Evolutionary conservation across 1,139 yeast genomes (phyloP).

Genomic region (Yamadazyma dendronema): DNA sequence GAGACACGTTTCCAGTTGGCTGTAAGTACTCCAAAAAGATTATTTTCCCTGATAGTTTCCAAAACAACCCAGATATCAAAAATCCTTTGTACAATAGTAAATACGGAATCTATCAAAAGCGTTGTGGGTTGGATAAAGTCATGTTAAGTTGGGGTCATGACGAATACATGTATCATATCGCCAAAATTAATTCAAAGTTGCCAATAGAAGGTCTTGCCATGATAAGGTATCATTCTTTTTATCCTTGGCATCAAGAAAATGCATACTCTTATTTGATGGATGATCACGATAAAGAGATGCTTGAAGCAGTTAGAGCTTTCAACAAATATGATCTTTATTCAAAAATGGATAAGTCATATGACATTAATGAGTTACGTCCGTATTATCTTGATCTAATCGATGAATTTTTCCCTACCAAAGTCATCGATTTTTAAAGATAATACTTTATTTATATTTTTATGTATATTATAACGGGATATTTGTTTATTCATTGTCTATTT

Average conservation of each 20-base stretch:
- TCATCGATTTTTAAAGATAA: slow-evolving; percentile 48
- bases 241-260: slow-evolving; percentile 74
- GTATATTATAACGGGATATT: slow-evolving; percentile 8
- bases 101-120: slow-evolving; percentile 62
- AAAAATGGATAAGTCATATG: slow-evolving; percentile 50
- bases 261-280: slow-evolving; percentile 68
- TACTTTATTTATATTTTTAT: slow-evolving; percentile 2
- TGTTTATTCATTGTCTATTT: slow-evolving; percentile 6
- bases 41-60: slow-evolving; percentile 61
- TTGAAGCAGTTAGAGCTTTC: slow-evolving; percentile 63
- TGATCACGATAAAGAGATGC: slow-evolving; percentile 59
- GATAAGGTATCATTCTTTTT: slow-evolving; percentile 74
- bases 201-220: slow-evolving; percentile 70
- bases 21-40: slow-evolving; percentile 61
- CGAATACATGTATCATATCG: slow-evolving; percentile 73
- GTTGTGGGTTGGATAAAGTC: slow-evolving; percentile 68
- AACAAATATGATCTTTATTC: slow-evolving; percentile 70
- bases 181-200: slow-evolving; percentile 59
- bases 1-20: slow-evolving; percentile 77
- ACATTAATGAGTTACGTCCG: slow-evolving; percentile 49
- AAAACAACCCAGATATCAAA: slow-evolving; percentile 55
- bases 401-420: slow-evolving; percentile 60
- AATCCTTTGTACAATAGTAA: slow-evolving; percentile 68
- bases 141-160: slow-evolving; percentile 82
- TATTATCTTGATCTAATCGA: slow-evolving; percentile 64